These are phyloP conservation scores for Rubus parviflorus DNA, from an alignment of 306 rosid species.

Conservation along the genomic window DNA sequence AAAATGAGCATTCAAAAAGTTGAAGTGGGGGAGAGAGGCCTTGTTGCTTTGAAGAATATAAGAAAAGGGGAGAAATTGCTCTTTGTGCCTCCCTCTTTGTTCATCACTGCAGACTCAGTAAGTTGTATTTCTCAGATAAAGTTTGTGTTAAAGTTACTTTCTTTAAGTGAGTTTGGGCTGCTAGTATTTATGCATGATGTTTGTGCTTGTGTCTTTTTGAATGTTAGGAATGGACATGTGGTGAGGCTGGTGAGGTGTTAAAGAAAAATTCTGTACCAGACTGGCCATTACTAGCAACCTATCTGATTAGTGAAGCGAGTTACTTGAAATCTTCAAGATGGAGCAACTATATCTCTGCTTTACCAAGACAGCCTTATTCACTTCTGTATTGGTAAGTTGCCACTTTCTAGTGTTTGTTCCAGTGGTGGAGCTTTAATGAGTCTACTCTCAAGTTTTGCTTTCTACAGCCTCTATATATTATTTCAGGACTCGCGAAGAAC, in stretches of 20 bases:
- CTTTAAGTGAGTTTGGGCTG: neutral
- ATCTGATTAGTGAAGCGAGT: conserved; percentile 93
- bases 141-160: conserved; percentile 6
- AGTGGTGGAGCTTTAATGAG: conserved; percentile 19
- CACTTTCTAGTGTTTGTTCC: conserved; percentile 9
- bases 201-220: conserved; percentile 3
- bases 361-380: conserved; percentile 93
- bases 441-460: conserved; percentile 27
- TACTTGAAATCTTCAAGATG: conserved; percentile 78
- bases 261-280: conserved; percentile 80
- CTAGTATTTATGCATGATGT: neutral
- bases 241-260: conserved; percentile 69
- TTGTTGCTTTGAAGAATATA: conserved; percentile 83
- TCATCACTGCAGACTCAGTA: conserved; percentile 75
- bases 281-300: conserved; percentile 93
- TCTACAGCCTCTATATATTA: conserved; percentile 32
- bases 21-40: conserved; percentile 87
- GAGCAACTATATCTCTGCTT: conserved; percentile 85
- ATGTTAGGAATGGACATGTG: conserved; percentile 72
- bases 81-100: conserved; percentile 82
- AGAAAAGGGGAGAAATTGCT: conserved; percentile 92
- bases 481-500: conserved; percentile 93
- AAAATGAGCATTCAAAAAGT: conserved; percentile 82
- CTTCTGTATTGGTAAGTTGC: conserved; percentile 80
- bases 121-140: conserved; percentile 8